Evolutionary conservation across 768 basidiomycete genomes (phyloP), one percentile per base, ranked within the genome.

Genomic region (Kwoniella bestiolae): DNA sequence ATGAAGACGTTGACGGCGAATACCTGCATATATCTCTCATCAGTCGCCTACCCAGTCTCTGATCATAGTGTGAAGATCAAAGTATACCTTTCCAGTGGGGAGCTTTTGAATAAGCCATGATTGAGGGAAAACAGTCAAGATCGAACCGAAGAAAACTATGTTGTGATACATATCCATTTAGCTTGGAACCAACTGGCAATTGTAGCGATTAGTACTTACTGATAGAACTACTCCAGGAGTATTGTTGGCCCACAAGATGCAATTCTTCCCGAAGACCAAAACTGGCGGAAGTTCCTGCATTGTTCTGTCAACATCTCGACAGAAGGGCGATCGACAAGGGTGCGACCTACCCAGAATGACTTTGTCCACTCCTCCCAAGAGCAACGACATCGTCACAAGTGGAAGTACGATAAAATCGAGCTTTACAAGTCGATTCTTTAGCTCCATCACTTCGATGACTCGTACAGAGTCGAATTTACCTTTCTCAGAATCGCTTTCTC

Each of bases 301-400:
- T n/a, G n/a, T n/a, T n/a, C n/a, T n/a, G n/a, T n/a, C n/a, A n/a
- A n/a, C n/a, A n/a, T n/a, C n/a, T n/a, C n/a, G n/a, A n/a, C n/a
- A n/a, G n/a, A n/a, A n/a, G n/a, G n/a, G n/a, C n/a, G n/a, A n/a
- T n/a, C n/a, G n/a, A n/a, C n/a, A n/a, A n/a, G n/a, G n/a, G n/a
- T n/a, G n/a, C n/a, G n/a, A n/a, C n/a, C n/a, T n/a, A 7, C 70
- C 74, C 12, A 78, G 61, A 44, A 69, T 66, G 29, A 71, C 69
- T 62, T 78, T 76, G 69, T 74, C 74, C 46, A 69, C 64, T 6
- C 66, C 69, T 16, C 71, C 71, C 32, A 72, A 35, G 11, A 65
- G 25, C 8, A 69, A 44, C 23, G 66, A 60, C 8, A 73, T 44
- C n/a, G 65, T 59, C 9, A 60, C 34, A 14, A 73, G 50, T 8